phyloP scores from a whole-genome alignment of 2,329 filamentous ascomycete genomes.

The Venturia aucupariae region DNA sequence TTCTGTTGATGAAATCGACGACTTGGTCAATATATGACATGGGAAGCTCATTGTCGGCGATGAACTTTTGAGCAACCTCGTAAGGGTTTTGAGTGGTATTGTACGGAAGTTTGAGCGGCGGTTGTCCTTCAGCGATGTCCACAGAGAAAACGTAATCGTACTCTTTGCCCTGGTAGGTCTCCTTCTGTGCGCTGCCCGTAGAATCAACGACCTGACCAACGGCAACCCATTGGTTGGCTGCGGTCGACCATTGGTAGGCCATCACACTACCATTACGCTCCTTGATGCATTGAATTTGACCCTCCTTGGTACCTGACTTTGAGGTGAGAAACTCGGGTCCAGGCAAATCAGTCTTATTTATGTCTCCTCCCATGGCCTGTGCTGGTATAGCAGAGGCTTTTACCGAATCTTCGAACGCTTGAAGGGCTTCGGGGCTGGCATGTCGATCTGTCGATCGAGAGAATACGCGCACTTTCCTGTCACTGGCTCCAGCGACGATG shows the following conservation, averaged over 20 bases:
- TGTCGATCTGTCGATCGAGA: slow-evolving; percentile 60
- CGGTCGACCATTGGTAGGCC: slow-evolving; percentile 76
- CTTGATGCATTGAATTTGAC: slow-evolving; percentile 86
- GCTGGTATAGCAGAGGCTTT: slow-evolving; percentile 78
- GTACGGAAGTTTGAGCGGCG: slow-evolving; percentile 85
- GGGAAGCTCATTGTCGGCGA: slow-evolving; percentile 79
- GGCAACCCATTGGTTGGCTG: slow-evolving; percentile 62
- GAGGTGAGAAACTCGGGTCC: slow-evolving; percentile 76
- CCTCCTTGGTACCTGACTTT: slow-evolving; percentile 87
- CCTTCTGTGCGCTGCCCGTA: slow-evolving; percentile 59
- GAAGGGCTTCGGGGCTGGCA: slow-evolving; percentile 58
- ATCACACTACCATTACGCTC: slow-evolving; percentile 73
- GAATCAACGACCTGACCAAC: slow-evolving; percentile 94
- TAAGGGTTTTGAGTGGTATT: slow-evolving; percentile 90
- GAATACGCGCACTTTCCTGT: slow-evolving; percentile 77
- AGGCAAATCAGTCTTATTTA: slow-evolving; percentile 88
- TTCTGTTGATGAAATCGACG: slow-evolving; percentile 82
- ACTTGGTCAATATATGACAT: slow-evolving; percentile 84
- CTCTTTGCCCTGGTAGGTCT: slow-evolving; percentile 68
- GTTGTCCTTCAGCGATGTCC: slow-evolving; percentile 89
- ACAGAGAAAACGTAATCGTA: slow-evolving; percentile 98
- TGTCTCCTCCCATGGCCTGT: slow-evolving; percentile 59
- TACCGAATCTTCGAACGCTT: slow-evolving; percentile 72
- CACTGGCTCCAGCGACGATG: slow-evolving; percentile 87
- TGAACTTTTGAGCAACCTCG: slow-evolving; percentile 82